Percentiles rank a stretch among this genome's conserved stretches.
Evolutionary conservation across 352 stramenopile genomes (phyloP).

Genomic region (Pythium oligandrum): DNA sequence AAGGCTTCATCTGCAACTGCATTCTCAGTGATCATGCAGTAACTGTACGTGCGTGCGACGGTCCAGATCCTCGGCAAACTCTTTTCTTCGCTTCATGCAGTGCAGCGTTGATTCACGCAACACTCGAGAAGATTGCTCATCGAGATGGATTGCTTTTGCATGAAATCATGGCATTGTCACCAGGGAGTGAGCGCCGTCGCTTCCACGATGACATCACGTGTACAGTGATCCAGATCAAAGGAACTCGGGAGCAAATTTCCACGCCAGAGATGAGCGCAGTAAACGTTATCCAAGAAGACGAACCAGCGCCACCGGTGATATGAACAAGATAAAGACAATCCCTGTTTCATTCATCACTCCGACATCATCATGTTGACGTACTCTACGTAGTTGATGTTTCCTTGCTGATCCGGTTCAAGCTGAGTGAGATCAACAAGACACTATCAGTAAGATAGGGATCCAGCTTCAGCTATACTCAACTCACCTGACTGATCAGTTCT

Average conservation of each 20-base stretch:
- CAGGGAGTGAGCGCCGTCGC: slow-evolving; percentile 40
- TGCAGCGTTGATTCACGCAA: slow-evolving; percentile 60
- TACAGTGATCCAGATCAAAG: slow-evolving; percentile 60
- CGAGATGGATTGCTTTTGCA: slow-evolving; percentile 66
- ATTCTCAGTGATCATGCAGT: too few species aligned
- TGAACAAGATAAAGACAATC: too few species aligned
- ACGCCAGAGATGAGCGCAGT: too few species aligned
- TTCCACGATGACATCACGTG: slow-evolving; percentile 82
- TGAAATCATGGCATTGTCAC: slow-evolving; percentile 52
- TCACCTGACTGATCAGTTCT: slow-evolving; percentile 87
- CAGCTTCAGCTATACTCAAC: neutral
- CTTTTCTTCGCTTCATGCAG: slow-evolving; percentile 52
- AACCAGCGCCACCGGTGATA: too few species aligned
- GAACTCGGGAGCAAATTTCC: too few species aligned
- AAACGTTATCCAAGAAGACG: too few species aligned
- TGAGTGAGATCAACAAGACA: slow-evolving; percentile 16
- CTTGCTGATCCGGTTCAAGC: slow-evolving; percentile 89
- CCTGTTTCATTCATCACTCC: slow-evolving; percentile 31
- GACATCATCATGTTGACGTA: slow-evolving; percentile 96
- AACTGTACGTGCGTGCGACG: too few species aligned
- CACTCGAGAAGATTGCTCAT: slow-evolving; percentile 65
- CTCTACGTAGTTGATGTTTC: slow-evolving; percentile 92
- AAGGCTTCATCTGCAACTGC: slow-evolving; percentile 1
- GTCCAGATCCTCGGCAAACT: slow-evolving; percentile 31
- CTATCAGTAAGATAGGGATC: neutral